Conservation (phyloP, 208 protist species). For the Naegleria fowleri region DNA sequence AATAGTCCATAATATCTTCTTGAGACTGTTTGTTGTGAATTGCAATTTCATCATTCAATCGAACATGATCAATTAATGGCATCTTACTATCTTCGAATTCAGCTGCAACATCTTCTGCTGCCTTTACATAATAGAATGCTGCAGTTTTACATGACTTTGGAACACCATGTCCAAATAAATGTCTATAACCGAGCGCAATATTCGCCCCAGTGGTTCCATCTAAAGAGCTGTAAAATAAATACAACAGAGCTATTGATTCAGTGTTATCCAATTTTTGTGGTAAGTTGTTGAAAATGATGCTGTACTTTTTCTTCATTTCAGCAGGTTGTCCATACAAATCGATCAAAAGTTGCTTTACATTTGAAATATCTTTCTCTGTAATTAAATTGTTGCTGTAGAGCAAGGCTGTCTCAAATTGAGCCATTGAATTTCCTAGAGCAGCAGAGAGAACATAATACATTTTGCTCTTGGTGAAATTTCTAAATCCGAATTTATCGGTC, state of each 20-base stretch:
- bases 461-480: slow-evolving; percentile 7
- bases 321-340: not conserved
- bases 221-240: slow-evolving; percentile 69
- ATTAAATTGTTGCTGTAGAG: not conserved
- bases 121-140: slow-evolving; percentile 46
- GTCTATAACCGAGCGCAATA: slow-evolving; percentile 66
- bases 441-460: not conserved
- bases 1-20: slow-evolving; percentile 51
- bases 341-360: not conserved
- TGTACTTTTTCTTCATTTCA: not conserved
- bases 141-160: slow-evolving; percentile 54
- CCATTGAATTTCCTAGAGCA: not conserved
- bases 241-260: slow-evolving; percentile 57
- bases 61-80: not conserved
- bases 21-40: slow-evolving; percentile 18
- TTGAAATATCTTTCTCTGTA: not conserved
- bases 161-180: slow-evolving; percentile 58
- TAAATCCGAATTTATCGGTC: not conserved
- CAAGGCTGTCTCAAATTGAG: not conserved
- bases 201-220: slow-evolving; percentile 61
- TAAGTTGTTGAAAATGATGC: not conserved
- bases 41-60: not conserved
- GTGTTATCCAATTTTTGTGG: not conserved
- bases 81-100: not conserved
- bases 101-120: slow-evolving; percentile 10